Percentiles rank a stretch among this genome's conserved stretches.
Evolutionary conservation across 768 basidiomycete genomes (phyloP).

Genomic region (Kondoa malvinella): DNA sequence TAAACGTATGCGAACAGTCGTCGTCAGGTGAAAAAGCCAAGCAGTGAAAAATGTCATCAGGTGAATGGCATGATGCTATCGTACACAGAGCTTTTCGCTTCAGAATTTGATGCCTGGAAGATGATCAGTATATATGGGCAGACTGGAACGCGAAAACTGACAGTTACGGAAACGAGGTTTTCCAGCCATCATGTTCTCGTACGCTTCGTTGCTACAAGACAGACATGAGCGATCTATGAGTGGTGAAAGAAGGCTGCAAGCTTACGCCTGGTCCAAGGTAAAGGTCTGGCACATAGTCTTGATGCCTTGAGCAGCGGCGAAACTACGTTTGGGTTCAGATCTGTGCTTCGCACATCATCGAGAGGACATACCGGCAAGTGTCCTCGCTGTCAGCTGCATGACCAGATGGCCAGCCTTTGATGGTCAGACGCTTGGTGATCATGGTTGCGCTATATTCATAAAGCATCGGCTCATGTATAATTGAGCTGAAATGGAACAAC

Average conservation of each 20-base stretch:
- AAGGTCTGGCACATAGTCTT: slow-evolving; percentile 12
- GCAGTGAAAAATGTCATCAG: no score
- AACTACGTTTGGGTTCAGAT: slow-evolving; percentile 17
- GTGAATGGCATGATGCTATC: no score
- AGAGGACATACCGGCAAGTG: not conserved
- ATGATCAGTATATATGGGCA: no score
- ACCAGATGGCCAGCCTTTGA: slow-evolving; percentile 22
- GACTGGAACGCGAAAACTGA: slow-evolving; percentile 11
- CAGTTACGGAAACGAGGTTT: slow-evolving; percentile 20
- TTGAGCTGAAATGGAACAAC: not conserved
- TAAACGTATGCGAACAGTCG: no score
- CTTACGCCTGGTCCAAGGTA: slow-evolving; percentile 20
- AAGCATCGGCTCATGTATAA: not conserved
- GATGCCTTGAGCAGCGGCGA: slow-evolving; percentile 19
- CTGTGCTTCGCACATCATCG: not conserved
- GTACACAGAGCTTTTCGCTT: not conserved
- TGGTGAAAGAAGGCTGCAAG: slow-evolving; percentile 17
- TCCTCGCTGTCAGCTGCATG: slow-evolving; percentile 7
- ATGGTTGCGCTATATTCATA: not conserved
- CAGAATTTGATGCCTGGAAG: not conserved
- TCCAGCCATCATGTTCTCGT: slow-evolving; percentile 18
- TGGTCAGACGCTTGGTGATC: slow-evolving; percentile 22
- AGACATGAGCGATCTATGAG: not conserved
- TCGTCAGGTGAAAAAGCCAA: no score
- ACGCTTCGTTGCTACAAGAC: not conserved